phyloP scores from a whole-genome alignment of 495 filamentous ascomycete genomes.

The Penicillium coprophilum region DNA sequence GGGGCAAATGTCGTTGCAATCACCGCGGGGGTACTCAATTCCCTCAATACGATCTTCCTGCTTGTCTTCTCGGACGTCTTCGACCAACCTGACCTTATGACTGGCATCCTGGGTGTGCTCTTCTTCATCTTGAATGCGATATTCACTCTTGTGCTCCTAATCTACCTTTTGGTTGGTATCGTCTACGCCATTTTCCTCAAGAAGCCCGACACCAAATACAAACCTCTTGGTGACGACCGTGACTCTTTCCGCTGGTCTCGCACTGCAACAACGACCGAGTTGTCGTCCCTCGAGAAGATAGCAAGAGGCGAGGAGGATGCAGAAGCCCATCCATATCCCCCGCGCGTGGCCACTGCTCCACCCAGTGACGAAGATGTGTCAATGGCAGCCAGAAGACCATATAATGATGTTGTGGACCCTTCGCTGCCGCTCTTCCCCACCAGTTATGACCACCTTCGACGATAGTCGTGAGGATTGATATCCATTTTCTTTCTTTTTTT shows the following conservation, averaged over 20 bases:
- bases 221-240: conserved; percentile 91
- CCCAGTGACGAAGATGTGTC: conserved; percentile 46
- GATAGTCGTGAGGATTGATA: background rate
- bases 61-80: conserved; percentile 79
- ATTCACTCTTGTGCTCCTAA: conserved; percentile 81
- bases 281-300: conserved; percentile 88
- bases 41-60: conserved; percentile 83
- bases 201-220: conserved; percentile 92
- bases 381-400: conserved; percentile 25
- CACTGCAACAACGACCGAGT: conserved; percentile 78
- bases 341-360: conserved; percentile 73
- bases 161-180: conserved; percentile 84
- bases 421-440: conserved; percentile 58
- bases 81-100: conserved; percentile 77
- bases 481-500: background rate
- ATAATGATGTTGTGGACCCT: conserved; percentile 47
- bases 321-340: conserved; percentile 64
- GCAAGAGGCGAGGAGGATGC: conserved; percentile 68
- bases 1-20: conserved; percentile 97
- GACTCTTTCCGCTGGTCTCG: conserved; percentile 92
- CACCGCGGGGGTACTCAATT: conserved; percentile 80
- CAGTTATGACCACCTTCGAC: conserved; percentile 5
- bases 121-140: conserved; percentile 90
- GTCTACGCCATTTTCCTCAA: conserved; percentile 80
- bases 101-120: conserved; percentile 87